These are phyloP conservation scores for Amylostereum chailletii DNA, from an alignment of 1,284 basidiomycete species.

Conservation along the genomic window DNA sequence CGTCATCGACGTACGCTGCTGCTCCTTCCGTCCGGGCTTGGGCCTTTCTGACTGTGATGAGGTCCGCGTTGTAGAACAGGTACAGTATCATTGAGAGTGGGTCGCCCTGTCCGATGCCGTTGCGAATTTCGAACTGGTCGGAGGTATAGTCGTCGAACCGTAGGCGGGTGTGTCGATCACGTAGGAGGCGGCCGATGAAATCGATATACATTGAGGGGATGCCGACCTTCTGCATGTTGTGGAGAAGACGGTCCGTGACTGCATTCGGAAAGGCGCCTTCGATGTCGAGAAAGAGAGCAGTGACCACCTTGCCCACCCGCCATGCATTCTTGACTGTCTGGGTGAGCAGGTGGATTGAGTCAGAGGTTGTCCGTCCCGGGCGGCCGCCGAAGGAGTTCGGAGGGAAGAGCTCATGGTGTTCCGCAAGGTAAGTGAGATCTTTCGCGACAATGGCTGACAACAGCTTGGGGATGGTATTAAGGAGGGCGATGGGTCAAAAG, in stretches of 20 bases:
- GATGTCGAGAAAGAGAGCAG: conserved; percentile 28
- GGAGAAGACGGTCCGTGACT: conserved; percentile 18
- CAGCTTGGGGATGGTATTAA: conserved; percentile 26
- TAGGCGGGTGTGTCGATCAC: background rate
- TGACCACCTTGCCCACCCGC: conserved; percentile 21
- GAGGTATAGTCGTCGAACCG: conserved; percentile 2
- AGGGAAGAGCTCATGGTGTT: conserved; percentile 17
- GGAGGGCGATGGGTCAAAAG: conserved; percentile 31
- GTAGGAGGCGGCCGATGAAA: conserved; percentile 4
- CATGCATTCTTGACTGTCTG: conserved; percentile 25
- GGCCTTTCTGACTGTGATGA: conserved; percentile 18
- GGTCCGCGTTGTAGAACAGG: conserved; percentile 19
- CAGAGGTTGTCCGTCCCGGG: conserved; percentile 25
- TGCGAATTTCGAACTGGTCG: conserved; percentile 9
- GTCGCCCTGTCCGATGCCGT: conserved; percentile 23
- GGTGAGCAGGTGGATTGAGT: conserved; percentile 25
- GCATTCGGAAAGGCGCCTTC: conserved; percentile 30
- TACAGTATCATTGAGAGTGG: conserved; percentile 21
- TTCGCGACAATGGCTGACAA: conserved; percentile 19
- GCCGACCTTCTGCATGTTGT: conserved; percentile 17
- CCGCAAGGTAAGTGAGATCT: conserved; percentile 13
- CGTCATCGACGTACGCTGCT: conserved; percentile 5
- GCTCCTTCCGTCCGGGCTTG: background rate
- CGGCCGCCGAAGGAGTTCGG: conserved; percentile 25
- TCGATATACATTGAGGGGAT: background rate